Evolutionary conservation across 192 early-diverging fungal genomes (phyloP).

Genomic region (Chytriomyces sp.): DNA sequence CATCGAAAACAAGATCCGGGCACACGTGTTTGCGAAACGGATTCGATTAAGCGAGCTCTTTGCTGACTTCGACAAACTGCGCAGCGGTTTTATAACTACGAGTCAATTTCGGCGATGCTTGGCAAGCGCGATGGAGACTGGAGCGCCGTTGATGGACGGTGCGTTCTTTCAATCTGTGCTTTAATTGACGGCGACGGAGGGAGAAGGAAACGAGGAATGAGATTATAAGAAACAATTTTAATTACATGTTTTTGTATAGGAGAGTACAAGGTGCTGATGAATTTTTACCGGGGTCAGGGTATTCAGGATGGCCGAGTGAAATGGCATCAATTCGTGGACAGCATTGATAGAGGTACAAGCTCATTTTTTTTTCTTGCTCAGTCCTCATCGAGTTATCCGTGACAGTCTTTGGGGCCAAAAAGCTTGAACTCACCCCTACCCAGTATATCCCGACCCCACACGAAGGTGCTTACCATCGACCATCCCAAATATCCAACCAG

Average conservation of each 20-base stretch:
- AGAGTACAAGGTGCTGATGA: conserved; percentile 45
- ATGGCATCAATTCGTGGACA: conserved; percentile 54
- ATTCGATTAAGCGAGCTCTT: conserved; percentile 57
- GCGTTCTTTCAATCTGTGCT: conserved; percentile 23
- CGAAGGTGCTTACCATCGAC: conserved; percentile 32
- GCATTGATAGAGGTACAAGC: conserved; percentile 53
- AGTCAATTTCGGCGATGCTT: conserved; percentile 55
- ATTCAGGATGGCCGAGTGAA: conserved; percentile 39
- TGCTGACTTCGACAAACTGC: conserved; percentile 55
- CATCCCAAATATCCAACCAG: background rate
- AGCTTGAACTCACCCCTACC: conserved; percentile 47
- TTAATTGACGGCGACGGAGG: too few species aligned
- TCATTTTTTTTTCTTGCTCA: background rate
- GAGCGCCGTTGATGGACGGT: conserved; percentile 31
- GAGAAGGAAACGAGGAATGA: too few species aligned
- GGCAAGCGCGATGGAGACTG: conserved; percentile 44
- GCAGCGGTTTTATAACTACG: conserved; percentile 48
- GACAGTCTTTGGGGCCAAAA: conserved; percentile 53
- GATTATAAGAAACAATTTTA: background rate
- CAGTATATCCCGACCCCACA: conserved; percentile 44
- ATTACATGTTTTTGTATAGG: background rate
- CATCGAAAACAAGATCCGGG: conserved; percentile 52
- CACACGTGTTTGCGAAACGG: conserved; percentile 47
- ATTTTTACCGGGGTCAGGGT: conserved; percentile 33
- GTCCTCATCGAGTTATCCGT: background rate